Evolutionary conservation across 2,329 filamentous ascomycete species (phyloP).

Genomic region (Lanzia echinophila): DNA sequence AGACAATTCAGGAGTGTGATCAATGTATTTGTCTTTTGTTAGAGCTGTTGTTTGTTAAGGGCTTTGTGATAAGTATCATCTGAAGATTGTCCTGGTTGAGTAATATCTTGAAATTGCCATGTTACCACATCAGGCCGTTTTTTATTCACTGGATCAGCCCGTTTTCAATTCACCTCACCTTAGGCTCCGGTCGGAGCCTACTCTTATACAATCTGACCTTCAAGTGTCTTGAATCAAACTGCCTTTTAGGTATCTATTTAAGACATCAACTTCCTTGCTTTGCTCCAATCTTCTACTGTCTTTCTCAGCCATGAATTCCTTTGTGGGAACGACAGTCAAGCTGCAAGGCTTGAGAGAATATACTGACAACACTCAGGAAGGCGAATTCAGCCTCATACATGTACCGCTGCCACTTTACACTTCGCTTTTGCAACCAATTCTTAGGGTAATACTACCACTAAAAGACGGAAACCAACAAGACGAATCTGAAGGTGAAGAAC

Average conservation of each 20-base stretch:
- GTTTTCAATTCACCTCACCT: not conserved
- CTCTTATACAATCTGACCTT: too few species aligned
- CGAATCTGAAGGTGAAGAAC: conserved; percentile 30
- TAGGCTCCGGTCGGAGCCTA: not conserved
- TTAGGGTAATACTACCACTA: conserved; percentile 74
- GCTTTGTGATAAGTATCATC: not conserved
- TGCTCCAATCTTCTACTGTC: not conserved
- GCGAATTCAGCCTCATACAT: conserved; percentile 80
- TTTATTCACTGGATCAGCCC: not conserved
- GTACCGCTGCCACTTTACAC: conserved; percentile 76
- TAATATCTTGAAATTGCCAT: not conserved
- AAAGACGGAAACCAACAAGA: conserved; percentile 24
- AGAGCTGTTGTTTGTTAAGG: not conserved
- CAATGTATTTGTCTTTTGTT: not conserved
- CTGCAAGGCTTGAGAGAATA: conserved; percentile 12
- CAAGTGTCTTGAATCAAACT: not conserved
- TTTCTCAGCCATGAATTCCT: not conserved
- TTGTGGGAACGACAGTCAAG: conserved; percentile 11
- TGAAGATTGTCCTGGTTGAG: not conserved
- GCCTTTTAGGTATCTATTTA: not conserved
- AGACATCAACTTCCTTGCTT: not conserved
- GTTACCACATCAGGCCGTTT: conserved; percentile 1
- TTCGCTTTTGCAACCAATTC: conserved; percentile 75
- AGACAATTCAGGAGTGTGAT: not conserved
- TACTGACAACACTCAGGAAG: conserved; percentile 55